These are phyloP conservation scores for Zelonia costaricensis DNA, from an alignment of 208 protist genomes.

Conservation along the genomic window DNA sequence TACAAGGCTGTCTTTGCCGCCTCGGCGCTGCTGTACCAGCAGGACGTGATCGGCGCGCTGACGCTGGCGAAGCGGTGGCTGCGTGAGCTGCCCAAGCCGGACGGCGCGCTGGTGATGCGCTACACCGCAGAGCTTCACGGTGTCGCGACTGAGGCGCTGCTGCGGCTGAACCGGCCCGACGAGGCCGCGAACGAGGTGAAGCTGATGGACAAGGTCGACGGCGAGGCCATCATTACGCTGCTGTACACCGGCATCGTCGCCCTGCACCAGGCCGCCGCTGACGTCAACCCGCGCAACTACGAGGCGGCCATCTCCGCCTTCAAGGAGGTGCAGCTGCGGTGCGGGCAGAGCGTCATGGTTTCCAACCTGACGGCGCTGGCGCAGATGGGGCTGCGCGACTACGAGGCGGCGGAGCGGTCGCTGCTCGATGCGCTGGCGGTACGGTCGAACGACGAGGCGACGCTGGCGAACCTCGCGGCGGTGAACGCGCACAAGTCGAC, in stretches of 20 bases:
- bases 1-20: constrained; percentile 57
- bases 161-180: constrained; percentile 75
- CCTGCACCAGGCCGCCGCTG: constrained; percentile 51
- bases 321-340: constrained; percentile 75
- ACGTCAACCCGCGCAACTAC: constrained; percentile 30
- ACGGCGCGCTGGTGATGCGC: constrained; percentile 23
- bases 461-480: constrained; percentile 78
- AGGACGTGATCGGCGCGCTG: constrained; percentile 45
- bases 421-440: constrained; percentile 77
- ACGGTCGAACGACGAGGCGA: constrained; percentile 67
- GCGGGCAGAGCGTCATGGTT: constrained; percentile 63
- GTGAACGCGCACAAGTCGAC: constrained; percentile 56
- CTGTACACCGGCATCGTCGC: constrained; percentile 62
- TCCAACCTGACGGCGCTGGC: constrained; percentile 80
- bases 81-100: constrained; percentile 34
- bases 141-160: constrained; percentile 64
- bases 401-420: constrained; percentile 66
- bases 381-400: constrained; percentile 64
- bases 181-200: constrained; percentile 69
- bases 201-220: constrained; percentile 81
- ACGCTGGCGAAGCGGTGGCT: constrained; percentile 67
- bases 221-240: constrained; percentile 80
- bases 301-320: constrained; percentile 63
- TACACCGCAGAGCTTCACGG: constrained; percentile 59
- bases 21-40: constrained; percentile 47